These are phyloP conservation scores for Phycomyces blakesleeanus DNA, from an alignment of 192 early-diverging fungal species.

Conservation along the genomic window DNA sequence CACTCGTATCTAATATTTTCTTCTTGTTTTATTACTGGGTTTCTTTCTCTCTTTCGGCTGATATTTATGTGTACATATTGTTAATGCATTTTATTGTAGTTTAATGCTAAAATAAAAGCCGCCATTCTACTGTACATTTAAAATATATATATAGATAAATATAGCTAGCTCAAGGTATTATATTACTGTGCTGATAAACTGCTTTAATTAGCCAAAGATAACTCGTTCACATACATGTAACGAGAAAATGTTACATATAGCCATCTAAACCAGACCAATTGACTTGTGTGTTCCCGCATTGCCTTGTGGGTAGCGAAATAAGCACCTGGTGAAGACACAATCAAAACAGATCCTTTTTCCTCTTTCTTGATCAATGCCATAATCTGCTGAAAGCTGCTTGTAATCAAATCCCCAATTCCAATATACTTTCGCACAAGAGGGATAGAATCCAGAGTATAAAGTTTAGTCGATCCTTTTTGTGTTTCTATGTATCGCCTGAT, in stretches of 20 bases:
- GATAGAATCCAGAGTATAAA: slow-evolving; percentile 58
- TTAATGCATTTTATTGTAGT: no score
- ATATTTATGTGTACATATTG: not conserved
- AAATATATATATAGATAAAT: no score
- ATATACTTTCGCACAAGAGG: slow-evolving; percentile 56
- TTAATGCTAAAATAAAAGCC: no score
- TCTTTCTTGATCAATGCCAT: not conserved
- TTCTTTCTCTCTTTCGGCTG: not conserved
- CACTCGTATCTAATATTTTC: no score
- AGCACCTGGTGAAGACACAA: slow-evolving; percentile 57
- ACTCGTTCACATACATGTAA: slow-evolving; percentile 86
- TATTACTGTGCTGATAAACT: slow-evolving; percentile 10
- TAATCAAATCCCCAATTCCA: slow-evolving; percentile 48
- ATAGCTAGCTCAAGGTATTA: not conserved
- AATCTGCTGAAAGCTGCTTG: slow-evolving; percentile 6
- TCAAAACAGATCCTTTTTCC: slow-evolving; percentile 35
- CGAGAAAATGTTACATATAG: slow-evolving; percentile 82
- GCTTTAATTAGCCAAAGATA: slow-evolving; percentile 21
- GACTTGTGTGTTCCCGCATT: slow-evolving; percentile 78
- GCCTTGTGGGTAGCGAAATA: slow-evolving; percentile 57
- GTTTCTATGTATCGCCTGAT: slow-evolving; percentile 32
- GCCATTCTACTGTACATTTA: no score
- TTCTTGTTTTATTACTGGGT: no score
- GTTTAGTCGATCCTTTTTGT: slow-evolving; percentile 45
- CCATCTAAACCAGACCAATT: slow-evolving; percentile 92